Base-by-base conservation (phyloP, 2,329 filamentous ascomycete genomes). In the Lecanosticta acicola region DNA sequence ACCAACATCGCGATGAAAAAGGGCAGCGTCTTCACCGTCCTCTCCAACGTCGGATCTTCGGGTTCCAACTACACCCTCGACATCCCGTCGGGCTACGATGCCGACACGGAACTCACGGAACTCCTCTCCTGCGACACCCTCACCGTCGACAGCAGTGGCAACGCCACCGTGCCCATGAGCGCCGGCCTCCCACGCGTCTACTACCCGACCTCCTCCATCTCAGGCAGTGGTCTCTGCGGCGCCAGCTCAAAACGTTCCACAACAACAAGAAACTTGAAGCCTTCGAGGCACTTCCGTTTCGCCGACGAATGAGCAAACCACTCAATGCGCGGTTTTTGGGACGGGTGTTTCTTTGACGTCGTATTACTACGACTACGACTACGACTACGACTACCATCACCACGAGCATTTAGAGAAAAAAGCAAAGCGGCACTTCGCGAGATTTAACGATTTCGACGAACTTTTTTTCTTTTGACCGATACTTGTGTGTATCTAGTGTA, bases 1-100 rank as follows among this genome's bases (percentile, higher is more conserved):
- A 60, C 65, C 51, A 68, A 61, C 14, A 60, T 78, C n/a, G 72
- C 64, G 14, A 66, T 76, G 57, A 65, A 68, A 45, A 76, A 77
- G 56, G 74, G 71, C n/a, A 55, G 69, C 44, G 57, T 74, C 34
- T 55, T 76, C 38, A 63, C 59, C 1, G 58, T 69, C 4, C 47
- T 68, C 1, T 61, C 57, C 41, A 66, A 66, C 49, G 46, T 48
- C 2, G 65, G 65, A 21, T 49, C 54, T 2, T 45, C 45, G 13
- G 61, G 58, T 16, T 42, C 42, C 4, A 41, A 44, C 11, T 59
- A 61, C 19, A 64, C 58, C 1, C 51, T 63, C n/a, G 44, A 42
- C 3, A 46, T 68, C 19, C 52, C 51, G n/a, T 56, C 54, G 3
- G 59, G 58, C 17, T 68, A 57, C 39, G 42, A 43, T 2, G 48